Percentiles rank a stretch among this genome's conserved stretches.
Evolutionary conservation across 177 flowering plant species (phyloP).

Genomic region (Vitis hybrid): DNA sequence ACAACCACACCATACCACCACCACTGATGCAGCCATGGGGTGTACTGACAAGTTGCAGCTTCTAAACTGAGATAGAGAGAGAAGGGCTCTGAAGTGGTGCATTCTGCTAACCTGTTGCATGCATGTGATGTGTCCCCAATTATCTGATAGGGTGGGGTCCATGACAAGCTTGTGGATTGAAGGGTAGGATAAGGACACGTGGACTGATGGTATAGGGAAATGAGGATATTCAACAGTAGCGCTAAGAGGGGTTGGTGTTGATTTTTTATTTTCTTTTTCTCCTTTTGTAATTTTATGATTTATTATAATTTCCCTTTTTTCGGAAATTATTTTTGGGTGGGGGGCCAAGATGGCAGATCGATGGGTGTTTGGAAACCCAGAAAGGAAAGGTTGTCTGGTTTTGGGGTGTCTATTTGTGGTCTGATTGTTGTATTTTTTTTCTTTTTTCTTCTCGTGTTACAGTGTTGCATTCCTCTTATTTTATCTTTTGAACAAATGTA

Average conservation of each 20-base stretch:
- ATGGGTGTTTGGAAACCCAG: neutral
- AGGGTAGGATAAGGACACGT: slow-evolving; percentile 7
- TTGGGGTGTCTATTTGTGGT: neutral
- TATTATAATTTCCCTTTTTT: neutral
- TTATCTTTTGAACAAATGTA: too few species aligned
- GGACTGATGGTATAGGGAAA: slow-evolving; percentile 5
- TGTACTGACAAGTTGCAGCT: slow-evolving; percentile 24
- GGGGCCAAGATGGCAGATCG: neutral
- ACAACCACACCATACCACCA: neutral
- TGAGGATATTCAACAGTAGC: neutral
- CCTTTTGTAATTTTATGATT: neutral
- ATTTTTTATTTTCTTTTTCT: slow-evolving; percentile 1
- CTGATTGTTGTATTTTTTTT: slow-evolving; percentile 11
- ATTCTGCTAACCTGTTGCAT: slow-evolving; percentile 10
- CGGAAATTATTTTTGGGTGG: neutral
- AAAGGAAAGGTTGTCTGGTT: slow-evolving; percentile 1
- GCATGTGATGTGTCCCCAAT: slow-evolving; percentile 28
- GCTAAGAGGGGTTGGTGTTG: neutral
- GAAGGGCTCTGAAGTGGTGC: slow-evolving; percentile 4
- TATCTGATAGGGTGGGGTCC: slow-evolving; percentile 5
- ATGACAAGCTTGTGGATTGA: neutral
- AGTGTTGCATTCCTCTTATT: too few species aligned
- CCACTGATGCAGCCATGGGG: neutral
- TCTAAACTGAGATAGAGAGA: slow-evolving; percentile 10
- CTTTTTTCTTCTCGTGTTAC: too few species aligned